Conservation (phyloP, 805 yeast species). For the Debaryomyces castellii region DNA sequence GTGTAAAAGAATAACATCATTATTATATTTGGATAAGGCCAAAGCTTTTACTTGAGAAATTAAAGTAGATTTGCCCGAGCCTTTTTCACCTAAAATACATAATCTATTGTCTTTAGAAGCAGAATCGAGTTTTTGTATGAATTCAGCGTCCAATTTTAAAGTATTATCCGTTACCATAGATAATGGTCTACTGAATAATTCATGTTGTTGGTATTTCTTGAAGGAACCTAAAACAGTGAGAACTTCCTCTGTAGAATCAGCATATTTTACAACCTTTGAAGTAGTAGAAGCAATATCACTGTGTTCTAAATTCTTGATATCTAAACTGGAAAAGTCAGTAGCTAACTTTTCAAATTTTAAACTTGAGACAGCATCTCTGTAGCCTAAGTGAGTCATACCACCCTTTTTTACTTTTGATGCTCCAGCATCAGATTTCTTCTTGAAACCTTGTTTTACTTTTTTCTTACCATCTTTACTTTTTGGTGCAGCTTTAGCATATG, state of each 20-base stretch:
- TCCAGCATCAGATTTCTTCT: conserved; percentile 13
- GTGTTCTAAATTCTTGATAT: conserved; percentile 11
- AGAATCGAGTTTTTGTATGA: conserved; percentile 33
- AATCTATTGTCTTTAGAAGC: conserved; percentile 45
- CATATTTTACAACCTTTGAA: conserved; percentile 33
- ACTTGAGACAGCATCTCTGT: conserved; percentile 35
- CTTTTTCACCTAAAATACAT: conserved; percentile 66
- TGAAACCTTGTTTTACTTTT: conserved; percentile 22
- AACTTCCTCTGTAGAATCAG: conserved; percentile 37
- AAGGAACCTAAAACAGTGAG: conserved; percentile 61
- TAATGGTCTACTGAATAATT: conserved; percentile 59
- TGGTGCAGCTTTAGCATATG: conserved; percentile 15
- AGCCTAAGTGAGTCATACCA: conserved; percentile 43
- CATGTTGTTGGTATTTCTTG: conserved; percentile 66
- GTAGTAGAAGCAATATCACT: conserved; percentile 8
- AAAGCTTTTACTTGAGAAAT: conserved; percentile 69
- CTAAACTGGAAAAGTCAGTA: conserved; percentile 15
- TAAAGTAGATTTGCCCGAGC: conserved; percentile 77
- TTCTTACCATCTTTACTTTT: conserved; percentile 23
- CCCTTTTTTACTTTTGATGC: conserved; percentile 28
- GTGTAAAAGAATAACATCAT: conserved; percentile 54
- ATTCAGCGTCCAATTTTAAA: conserved; percentile 33
- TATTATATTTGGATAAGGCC: conserved; percentile 31
- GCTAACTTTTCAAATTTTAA: conserved; percentile 36
- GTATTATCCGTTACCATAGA: conserved; percentile 57